These are phyloP conservation scores for Striga asiatica DNA, from an alignment of 257 asterid species.

Conservation along the genomic window DNA sequence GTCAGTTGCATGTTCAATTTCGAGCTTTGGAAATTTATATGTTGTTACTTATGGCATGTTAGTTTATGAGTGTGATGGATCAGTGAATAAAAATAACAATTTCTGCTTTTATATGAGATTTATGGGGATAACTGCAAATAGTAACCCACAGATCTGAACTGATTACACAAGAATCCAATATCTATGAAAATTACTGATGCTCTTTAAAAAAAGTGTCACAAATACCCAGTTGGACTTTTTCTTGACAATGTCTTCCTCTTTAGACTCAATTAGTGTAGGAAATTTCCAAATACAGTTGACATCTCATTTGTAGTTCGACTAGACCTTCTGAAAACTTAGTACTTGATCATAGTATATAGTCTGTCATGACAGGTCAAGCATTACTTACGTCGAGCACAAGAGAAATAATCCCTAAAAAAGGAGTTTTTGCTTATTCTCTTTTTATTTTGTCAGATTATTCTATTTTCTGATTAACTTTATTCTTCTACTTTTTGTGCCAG, in stretches of 20 bases:
- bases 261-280: too few relatives aligned
- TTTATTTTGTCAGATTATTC: background rate
- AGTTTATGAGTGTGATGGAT: background rate
- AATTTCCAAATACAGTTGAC: too few relatives aligned
- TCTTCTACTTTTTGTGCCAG: background rate
- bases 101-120: too few relatives aligned
- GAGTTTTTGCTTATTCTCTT: background rate
- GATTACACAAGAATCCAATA: background rate
- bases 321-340: too few relatives aligned
- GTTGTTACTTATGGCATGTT: background rate
- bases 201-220: background rate
- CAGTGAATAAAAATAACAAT: background rate
- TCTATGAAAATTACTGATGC: background rate
- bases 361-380: background rate
- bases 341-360: too few relatives aligned
- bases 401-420: background rate
- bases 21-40: background rate
- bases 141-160: background rate
- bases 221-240: background rate
- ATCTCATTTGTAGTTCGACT: too few relatives aligned
- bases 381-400: background rate
- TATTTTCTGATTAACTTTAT: background rate
- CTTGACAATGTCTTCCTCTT: too few relatives aligned
- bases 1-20: constrained; percentile 6
- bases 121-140: too few relatives aligned